Percentiles rank a stretch among this genome's conserved stretches.
phyloP scores from a whole-genome alignment of 306 rosid genomes.

The Dalbergia oliveri region DNA sequence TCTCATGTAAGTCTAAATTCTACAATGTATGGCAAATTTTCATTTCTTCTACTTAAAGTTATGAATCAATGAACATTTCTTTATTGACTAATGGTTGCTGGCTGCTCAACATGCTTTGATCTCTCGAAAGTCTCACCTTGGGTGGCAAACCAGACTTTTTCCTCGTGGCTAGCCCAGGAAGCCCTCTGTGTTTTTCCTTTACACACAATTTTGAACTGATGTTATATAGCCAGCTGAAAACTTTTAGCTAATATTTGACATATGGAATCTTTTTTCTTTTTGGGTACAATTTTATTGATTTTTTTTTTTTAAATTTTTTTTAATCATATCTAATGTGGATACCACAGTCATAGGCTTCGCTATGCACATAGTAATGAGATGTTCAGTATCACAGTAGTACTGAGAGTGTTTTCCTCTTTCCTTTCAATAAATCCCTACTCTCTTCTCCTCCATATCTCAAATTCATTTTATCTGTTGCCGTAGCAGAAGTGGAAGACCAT shows the following conservation, averaged over 20 bases:
- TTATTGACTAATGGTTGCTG: slow-evolving; percentile 3
- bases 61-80: slow-evolving; percentile 12
- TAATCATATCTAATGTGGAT: slow-evolving; percentile 13
- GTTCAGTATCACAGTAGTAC: neutral
- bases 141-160: slow-evolving; percentile 26
- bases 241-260: slow-evolving; percentile 10
- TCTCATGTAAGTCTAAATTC: slow-evolving; percentile 79
- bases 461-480: neutral
- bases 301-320: neutral
- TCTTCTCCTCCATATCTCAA: neutral
- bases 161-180: neutral
- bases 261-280: neutral
- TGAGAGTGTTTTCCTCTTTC: neutral
- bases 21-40: slow-evolving; percentile 21
- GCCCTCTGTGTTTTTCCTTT: neutral
- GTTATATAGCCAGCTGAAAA: neutral
- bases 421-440: neutral
- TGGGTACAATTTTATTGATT: neutral
- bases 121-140: slow-evolving; percentile 10
- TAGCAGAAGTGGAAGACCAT: neutral
- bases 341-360: slow-evolving; percentile 8
- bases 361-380: slow-evolving; percentile 20
- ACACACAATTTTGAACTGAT: neutral
- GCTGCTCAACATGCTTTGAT: neutral
- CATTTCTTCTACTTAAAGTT: slow-evolving; percentile 26